A percentile compares a stretch with the other conserved stretches of the same genome.
These are phyloP conservation scores for Tephrocybe sp. DNA, from an alignment of 768 basidiomycete species.

Conservation along the genomic window DNA sequence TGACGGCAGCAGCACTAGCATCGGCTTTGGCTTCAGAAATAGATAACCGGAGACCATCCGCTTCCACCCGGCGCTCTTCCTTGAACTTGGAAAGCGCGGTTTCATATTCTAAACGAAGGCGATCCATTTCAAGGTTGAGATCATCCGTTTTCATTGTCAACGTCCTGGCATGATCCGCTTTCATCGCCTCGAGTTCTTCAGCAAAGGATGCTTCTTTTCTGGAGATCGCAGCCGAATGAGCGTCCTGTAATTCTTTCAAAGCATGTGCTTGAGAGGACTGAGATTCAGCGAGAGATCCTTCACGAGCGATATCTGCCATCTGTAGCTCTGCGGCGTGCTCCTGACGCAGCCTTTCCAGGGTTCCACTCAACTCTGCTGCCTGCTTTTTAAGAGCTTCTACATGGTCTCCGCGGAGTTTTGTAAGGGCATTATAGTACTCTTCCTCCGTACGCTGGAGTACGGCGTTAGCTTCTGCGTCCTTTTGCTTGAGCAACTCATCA, in stretches of 20 bases:
- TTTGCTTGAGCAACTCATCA: constrained; percentile 51
- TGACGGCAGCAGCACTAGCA: constrained; percentile 28
- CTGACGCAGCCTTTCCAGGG: constrained; percentile 67
- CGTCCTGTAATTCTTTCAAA: constrained; percentile 67
- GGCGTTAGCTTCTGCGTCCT: constrained; percentile 55
- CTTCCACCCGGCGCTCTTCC: constrained; percentile 50
- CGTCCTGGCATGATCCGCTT: constrained; percentile 56
- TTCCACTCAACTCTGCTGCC: constrained; percentile 54
- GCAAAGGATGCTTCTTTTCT: constrained; percentile 64
- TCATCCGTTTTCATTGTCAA: constrained; percentile 60
- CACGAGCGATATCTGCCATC: constrained; percentile 70
- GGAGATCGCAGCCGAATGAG: constrained; percentile 62
- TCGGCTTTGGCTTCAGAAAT: constrained; percentile 45
- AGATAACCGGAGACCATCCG: constrained; percentile 43
- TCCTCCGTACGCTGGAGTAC: constrained; percentile 69
- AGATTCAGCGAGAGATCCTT: constrained; percentile 74
- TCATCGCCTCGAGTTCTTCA: constrained; percentile 64
- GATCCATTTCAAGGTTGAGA: constrained; percentile 55
- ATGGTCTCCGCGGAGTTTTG: constrained; percentile 73
- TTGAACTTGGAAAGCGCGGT: constrained; percentile 47
- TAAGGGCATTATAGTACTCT: constrained; percentile 79
- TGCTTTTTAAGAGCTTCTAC: constrained; percentile 61
- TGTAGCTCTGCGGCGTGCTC: constrained; percentile 75
- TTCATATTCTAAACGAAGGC: constrained; percentile 60
- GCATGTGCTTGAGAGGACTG: constrained; percentile 62